Percentiles rank a stretch among this genome's conserved stretches.
Conservation (phyloP, 1,284 basidiomycete species). For the Prillingera fragicola region DNA sequence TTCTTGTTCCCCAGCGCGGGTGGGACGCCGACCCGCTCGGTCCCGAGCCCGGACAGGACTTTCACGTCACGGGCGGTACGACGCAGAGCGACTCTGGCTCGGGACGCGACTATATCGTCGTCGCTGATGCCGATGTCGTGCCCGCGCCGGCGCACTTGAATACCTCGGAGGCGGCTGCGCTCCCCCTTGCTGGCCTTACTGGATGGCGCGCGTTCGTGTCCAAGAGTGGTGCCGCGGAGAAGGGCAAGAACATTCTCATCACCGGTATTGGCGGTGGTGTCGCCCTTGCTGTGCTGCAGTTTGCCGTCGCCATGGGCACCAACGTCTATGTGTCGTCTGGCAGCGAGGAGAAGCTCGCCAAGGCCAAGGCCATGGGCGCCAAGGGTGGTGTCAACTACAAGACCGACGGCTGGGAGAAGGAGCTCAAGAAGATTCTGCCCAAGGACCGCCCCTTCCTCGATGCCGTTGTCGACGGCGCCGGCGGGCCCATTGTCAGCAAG, state of each 20-base stretch:
- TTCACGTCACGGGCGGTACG: constrained; percentile 16
- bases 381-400: constrained; percentile 16
- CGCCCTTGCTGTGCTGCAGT: constrained; percentile 15
- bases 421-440: constrained; percentile 16
- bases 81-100: constrained; percentile 12
- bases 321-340: constrained; percentile 15
- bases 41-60: constrained; percentile 4
- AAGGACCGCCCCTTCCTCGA: constrained; percentile 16
- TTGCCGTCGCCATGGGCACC: constrained; percentile 12
- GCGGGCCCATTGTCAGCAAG: constrained; percentile 13
- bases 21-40: constrained; percentile 14
- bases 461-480: constrained; percentile 17
- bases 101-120: constrained; percentile 13
- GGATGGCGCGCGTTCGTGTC: constrained; percentile 17
- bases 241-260: constrained; percentile 16
- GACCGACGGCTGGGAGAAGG: constrained; percentile 14
- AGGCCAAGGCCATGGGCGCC: constrained; percentile 12
- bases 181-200: constrained; percentile 13
- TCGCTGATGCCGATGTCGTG: constrained; percentile 14
- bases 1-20: constrained; percentile 11
- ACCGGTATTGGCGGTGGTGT: constrained; percentile 19
- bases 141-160: constrained; percentile 13
- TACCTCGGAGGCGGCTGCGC: constrained; percentile 9
- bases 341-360: constrained; percentile 9
- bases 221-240: constrained; percentile 10